Percentiles rank a stretch among this genome's conserved stretches.
These are phyloP conservation scores for Colletotrichum simmondsii DNA, from an alignment of 2,329 filamentous ascomycete genomes.

Conservation along the genomic window DNA sequence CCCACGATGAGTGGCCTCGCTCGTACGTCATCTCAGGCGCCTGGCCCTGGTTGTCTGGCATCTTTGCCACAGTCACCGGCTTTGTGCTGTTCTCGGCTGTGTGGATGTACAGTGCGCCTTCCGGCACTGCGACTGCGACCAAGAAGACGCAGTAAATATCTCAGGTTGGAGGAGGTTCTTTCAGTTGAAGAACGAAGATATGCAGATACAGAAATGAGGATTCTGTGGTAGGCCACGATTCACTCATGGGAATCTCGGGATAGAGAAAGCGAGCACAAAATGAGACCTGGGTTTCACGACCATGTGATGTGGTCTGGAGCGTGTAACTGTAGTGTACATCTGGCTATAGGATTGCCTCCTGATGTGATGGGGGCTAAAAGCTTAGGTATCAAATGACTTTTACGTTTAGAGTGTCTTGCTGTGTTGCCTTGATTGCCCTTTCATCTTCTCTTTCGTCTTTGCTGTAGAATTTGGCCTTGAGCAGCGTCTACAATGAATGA, in stretches of 20 bases:
- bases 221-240: neutral
- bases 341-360: conserved; percentile 17
- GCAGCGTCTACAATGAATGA: neutral
- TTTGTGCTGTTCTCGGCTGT: conserved; percentile 87
- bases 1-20: conserved; percentile 95
- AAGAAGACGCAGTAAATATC: conserved; percentile 60
- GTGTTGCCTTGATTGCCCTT: neutral
- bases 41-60: conserved; percentile 94
- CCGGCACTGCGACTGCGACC: conserved; percentile 41
- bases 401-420: conserved; percentile 3
- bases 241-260: neutral
- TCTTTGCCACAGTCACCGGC: conserved; percentile 83
- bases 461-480: neutral
- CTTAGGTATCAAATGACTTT: conserved; percentile 30
- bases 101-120: conserved; percentile 80
- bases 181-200: neutral
- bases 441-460: neutral
- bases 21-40: conserved; percentile 90
- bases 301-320: neutral
- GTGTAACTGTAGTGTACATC: conserved; percentile 34
- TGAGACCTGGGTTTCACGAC: conserved; percentile 1
- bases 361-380: conserved; percentile 11
- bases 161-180: neutral
- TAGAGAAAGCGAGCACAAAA: neutral
- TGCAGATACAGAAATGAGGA: neutral